These are phyloP conservation scores for Candida jianshihensis DNA, from an alignment of 805 yeast species.

Conservation along the genomic window DNA sequence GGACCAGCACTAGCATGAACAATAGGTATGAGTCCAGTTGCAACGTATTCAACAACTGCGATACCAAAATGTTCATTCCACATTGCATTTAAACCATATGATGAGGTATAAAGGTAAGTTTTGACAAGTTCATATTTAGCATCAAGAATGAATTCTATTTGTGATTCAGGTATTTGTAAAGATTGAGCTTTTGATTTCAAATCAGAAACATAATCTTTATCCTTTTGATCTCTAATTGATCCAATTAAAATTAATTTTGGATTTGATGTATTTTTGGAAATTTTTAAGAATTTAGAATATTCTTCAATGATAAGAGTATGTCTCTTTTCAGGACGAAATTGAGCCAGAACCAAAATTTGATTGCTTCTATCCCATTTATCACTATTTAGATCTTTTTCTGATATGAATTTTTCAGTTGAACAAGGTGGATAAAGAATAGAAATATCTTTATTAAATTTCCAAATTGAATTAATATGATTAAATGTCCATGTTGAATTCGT, in stretches of 20 bases:
- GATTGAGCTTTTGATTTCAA: conserved; percentile 40
- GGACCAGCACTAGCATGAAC: conserved; percentile 98
- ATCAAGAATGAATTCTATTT: conserved; percentile 58
- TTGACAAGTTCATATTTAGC: conserved; percentile 63
- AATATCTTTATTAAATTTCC: conserved; percentile 44
- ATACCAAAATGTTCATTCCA: conserved; percentile 99
- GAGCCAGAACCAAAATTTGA: conserved; percentile 54
- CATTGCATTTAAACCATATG: conserved; percentile 90
- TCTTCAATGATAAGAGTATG: conserved; percentile 65
- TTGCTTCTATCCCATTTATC: conserved; percentile 26
- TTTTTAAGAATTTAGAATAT: conserved; percentile 46
- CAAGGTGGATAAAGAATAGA: conserved; percentile 83
- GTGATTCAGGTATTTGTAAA: conserved; percentile 32
- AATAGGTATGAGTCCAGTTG: conserved; percentile 80
- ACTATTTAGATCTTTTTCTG: conserved; percentile 12
- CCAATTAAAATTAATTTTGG: conserved; percentile 76
- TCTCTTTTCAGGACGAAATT: conserved; percentile 92
- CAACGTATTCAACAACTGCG: conserved; percentile 88
- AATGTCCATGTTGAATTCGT: conserved; percentile 92
- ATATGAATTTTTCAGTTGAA: conserved; percentile 52
- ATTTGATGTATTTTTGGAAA: conserved; percentile 4
- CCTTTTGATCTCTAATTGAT: conserved; percentile 67
- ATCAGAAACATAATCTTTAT: conserved; percentile 48
- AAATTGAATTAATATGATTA: conserved; percentile 60
- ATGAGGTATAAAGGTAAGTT: conserved; percentile 43